phyloP scores from a whole-genome alignment of 2,329 filamentous ascomycete genomes.

The Monosporascus cannonballus region DNA sequence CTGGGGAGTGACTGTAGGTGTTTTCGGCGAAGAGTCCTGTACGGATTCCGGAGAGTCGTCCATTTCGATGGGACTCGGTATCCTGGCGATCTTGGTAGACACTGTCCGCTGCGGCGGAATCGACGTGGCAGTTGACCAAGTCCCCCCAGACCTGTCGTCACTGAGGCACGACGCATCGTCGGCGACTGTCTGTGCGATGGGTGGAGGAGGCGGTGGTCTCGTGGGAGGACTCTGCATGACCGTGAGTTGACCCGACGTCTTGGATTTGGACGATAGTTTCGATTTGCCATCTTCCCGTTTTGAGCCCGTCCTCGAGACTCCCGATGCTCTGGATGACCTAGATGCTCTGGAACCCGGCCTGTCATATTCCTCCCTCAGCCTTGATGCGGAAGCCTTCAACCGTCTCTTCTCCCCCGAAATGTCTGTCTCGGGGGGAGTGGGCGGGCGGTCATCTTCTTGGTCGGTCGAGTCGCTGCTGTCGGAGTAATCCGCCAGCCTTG shows the following conservation, averaged over 20 bases:
- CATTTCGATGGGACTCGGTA: constrained; percentile 32
- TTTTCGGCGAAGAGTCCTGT: constrained; percentile 52
- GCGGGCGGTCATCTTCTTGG: constrained; percentile 45
- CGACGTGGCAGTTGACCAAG: constrained; percentile 26
- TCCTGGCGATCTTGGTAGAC: constrained; percentile 23
- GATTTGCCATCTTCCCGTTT: constrained; percentile 41
- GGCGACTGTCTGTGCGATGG: constrained; percentile 19
- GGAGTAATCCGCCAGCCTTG: constrained; percentile 41
- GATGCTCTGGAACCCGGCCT: constrained; percentile 41
- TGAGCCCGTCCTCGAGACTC: constrained; percentile 37
- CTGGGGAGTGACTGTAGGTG: constrained; percentile 48
- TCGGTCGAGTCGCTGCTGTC: constrained; percentile 35
- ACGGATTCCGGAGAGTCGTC: constrained; percentile 46
- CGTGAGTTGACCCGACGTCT: constrained; percentile 53
- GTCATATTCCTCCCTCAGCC: constrained; percentile 31
- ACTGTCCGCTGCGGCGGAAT: constrained; percentile 29
- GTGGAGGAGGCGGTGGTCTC: constrained; percentile 25
- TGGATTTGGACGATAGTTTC: constrained; percentile 48
- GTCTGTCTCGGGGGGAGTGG: constrained; percentile 59
- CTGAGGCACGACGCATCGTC: constrained; percentile 23
- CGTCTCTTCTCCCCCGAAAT: constrained; percentile 40
- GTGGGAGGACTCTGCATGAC: constrained; percentile 34
- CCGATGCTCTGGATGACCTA: constrained; percentile 35
- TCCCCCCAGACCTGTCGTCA: constrained; percentile 27
- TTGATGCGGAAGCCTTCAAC: constrained; percentile 27